A percentile compares a stretch with the other conserved stretches of the same genome.
Evolutionary conservation across 1,139 yeast species (phyloP).

Genomic region (Zhuliangozyma parablackwelliae): DNA sequence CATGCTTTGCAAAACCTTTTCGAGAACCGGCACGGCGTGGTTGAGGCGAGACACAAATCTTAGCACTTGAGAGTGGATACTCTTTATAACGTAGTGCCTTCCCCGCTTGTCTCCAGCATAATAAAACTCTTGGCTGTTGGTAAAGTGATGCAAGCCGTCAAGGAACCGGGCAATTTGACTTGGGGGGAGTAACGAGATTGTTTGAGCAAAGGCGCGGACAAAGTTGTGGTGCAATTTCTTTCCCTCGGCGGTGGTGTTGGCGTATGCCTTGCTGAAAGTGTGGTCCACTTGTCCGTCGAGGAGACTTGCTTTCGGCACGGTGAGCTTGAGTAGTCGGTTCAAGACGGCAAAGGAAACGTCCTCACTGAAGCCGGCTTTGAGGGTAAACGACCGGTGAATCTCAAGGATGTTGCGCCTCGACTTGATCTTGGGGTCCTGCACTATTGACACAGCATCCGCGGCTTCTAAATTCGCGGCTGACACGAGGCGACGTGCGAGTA

Average conservation of each 20-base stretch:
- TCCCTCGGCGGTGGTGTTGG: slow-evolving; percentile 6
- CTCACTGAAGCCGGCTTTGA: too few species aligned
- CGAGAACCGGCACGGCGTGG: slow-evolving; percentile 9
- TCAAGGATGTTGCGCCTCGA: too few species aligned
- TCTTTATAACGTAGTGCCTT: slow-evolving; percentile 5
- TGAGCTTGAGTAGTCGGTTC: too few species aligned
- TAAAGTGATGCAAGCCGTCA: slow-evolving; percentile 11
- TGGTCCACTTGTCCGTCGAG: too few species aligned
- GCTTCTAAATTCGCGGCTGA: too few species aligned
- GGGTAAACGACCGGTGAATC: too few species aligned
- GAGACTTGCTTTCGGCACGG: too few species aligned
- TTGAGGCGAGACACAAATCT: slow-evolving; percentile 17
- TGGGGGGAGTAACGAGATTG: slow-evolving; percentile 22
- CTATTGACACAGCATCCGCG: too few species aligned
- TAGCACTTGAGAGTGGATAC: slow-evolving; percentile 15
- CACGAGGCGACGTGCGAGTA: too few species aligned
- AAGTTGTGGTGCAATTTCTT: slow-evolving; percentile 20
- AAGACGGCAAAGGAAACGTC: too few species aligned
- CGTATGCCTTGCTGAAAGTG: too few species aligned
- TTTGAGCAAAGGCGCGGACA: slow-evolving; percentile 26
- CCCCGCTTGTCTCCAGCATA: slow-evolving; percentile 4
- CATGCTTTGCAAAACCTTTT: slow-evolving; percentile 15
- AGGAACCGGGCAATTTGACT: slow-evolving; percentile 13
- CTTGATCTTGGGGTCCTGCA: too few species aligned
- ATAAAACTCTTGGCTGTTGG: slow-evolving; percentile 12